Evolutionary conservation across 345 rosid species (phyloP).

Genomic region (Leavenworthia alabamica): DNA sequence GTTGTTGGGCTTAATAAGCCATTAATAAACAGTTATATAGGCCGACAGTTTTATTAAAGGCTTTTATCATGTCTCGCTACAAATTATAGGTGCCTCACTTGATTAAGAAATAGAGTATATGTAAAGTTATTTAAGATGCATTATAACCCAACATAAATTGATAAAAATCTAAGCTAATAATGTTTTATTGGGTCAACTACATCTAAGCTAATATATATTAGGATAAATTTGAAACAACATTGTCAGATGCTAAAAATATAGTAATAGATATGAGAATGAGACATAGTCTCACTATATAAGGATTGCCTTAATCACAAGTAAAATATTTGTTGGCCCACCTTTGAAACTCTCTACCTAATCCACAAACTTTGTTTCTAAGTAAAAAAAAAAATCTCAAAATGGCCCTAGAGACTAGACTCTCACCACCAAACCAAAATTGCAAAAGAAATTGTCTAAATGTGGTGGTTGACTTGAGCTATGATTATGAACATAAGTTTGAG

Average conservation of each 20-base stretch:
- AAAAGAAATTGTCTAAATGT: not conserved
- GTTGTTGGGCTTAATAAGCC: too few species aligned
- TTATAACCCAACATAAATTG: not conserved
- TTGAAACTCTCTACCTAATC: constrained; percentile 30
- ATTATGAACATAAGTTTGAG: not conserved
- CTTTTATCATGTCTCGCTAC: not conserved
- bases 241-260: too few species aligned
- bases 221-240: too few species aligned
- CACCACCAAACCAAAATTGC: constrained; percentile 20
- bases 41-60: too few species aligned
- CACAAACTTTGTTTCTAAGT: constrained; percentile 28
- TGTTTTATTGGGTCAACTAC: too few species aligned
- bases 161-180: not conserved
- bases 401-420: not conserved
- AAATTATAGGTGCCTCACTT: not conserved
- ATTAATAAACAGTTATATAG: too few species aligned
- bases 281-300: not conserved
- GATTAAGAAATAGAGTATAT: not conserved
- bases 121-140: not conserved
- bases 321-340: constrained; percentile 29
- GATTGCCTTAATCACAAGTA: constrained; percentile 8
- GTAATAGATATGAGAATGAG: not conserved
- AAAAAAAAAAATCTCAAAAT: not conserved
- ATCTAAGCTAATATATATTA: too few species aligned
- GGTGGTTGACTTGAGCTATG: too few species aligned